phyloP scores from a whole-genome alignment of 2,329 filamentous ascomycete genomes.

The Aspergillus ustus region DNA sequence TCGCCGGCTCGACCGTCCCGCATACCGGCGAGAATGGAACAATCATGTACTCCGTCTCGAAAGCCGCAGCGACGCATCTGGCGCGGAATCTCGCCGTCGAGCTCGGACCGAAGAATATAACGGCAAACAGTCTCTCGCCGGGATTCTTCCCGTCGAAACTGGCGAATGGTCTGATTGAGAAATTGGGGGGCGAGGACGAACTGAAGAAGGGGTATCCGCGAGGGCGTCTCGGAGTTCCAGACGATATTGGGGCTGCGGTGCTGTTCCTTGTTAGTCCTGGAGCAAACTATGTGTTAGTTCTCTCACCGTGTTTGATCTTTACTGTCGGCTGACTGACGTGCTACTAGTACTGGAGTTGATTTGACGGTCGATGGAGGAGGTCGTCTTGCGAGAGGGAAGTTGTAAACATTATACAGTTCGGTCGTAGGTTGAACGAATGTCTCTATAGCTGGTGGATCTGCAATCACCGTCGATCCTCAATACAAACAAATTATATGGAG shows the following conservation, averaged over 20 bases:
- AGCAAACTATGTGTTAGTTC: conserved; percentile 18
- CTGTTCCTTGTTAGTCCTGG: conserved; percentile 17
- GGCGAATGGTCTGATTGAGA: conserved; percentile 19
- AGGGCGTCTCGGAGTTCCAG: conserved; percentile 14
- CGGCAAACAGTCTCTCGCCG: conserved; percentile 17
- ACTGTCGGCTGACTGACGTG: background rate
- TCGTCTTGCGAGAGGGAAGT: conserved; percentile 5
- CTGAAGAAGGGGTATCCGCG: conserved; percentile 17
- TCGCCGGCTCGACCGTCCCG: conserved; percentile 14
- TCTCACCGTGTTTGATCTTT: background rate
- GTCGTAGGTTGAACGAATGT: no score
- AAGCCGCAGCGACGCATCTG: conserved; percentile 18
- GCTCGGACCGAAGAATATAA: conserved; percentile 17
- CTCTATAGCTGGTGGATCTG: no score
- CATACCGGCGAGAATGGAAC: conserved; percentile 19
- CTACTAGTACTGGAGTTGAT: conserved; percentile 12
- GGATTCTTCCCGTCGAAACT: conserved; percentile 21
- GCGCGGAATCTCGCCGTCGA: conserved; percentile 19
- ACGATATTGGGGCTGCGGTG: conserved; percentile 16
- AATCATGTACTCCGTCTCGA: conserved; percentile 22
- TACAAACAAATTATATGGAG: no score
- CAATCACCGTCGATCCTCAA: no score
- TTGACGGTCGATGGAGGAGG: conserved; percentile 8
- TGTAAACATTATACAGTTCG: background rate
- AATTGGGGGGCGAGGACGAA: conserved; percentile 17